Base-by-base conservation (phyloP, 805 yeast genomes). In the Myxozyma vanderwaltii region DNA sequence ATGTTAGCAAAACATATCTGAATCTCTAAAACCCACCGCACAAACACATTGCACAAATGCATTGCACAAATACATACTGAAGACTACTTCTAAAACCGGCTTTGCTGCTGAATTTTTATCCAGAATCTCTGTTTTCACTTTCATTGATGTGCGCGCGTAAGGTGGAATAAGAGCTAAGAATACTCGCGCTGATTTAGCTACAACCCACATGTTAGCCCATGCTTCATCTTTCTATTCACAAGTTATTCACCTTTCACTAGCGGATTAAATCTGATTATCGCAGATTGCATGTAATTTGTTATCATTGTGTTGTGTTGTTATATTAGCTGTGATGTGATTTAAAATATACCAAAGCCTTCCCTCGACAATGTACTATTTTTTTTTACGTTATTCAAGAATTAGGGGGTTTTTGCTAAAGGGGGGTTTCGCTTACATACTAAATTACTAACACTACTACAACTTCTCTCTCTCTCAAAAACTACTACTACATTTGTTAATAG, bases 121-220 rank as follows among this genome's bases (percentile, higher is more conserved):
- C 47, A 91, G 76, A 26, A 90, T 80, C 69, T 86, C 85, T 67
- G 81, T 82, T 63, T 86, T 84, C 1, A 91, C 76, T n/a, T 78
- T 72, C 56, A 91, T 84, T 7, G 79, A 70, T 41, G 81, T 77
- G 68, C 86, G 85, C 68, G 85, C 77, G 31, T 84, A 77, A 5
- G 94, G 90, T 10, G 97, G 97, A 44, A 91, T 82, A 54, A 89
- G 81, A 10, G 94, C 80, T 47, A 91, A 79, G 68, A 91, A 86
- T 7, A 88, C 76, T 68, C 98, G 83, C 4, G 96, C 91, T 5
- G 88, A 78, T 72, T 86, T 88, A 45, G 91, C 94, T 76, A 31
- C 2, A 4, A 38, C 13, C 13, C 2, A 3, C 19, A 21, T 15
- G 17, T 43, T 26, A 21, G 43, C 40, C 10, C 33, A 6, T 29